phyloP scores from a whole-genome alignment of 306 rosid genomes.

The Fragaria vesca region DNA sequence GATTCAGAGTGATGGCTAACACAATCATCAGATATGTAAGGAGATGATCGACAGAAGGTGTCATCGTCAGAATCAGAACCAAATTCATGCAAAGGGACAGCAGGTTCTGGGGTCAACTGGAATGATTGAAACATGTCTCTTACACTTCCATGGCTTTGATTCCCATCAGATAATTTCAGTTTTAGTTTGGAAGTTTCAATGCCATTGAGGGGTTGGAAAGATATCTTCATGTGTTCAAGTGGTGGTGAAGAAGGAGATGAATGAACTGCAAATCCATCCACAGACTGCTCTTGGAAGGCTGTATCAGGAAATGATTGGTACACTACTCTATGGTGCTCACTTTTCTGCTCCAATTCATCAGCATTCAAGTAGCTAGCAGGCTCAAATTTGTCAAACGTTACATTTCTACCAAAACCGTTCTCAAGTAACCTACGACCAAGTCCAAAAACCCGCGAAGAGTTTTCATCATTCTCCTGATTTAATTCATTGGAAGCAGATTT shows the following conservation, averaged over 20 bases:
- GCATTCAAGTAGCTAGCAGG: slow-evolving; percentile 41
- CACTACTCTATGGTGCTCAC: slow-evolving; percentile 28
- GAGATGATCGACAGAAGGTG: slow-evolving; percentile 93
- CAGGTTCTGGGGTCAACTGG: slow-evolving; percentile 77
- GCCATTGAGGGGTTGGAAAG: slow-evolving; percentile 71
- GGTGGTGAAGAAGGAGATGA: slow-evolving; percentile 89
- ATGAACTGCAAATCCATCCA: slow-evolving; percentile 40
- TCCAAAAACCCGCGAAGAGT: slow-evolving; percentile 63
- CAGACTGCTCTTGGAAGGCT: slow-evolving; percentile 43
- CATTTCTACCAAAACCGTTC: slow-evolving; percentile 63
- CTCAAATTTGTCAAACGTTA: slow-evolving; percentile 40
- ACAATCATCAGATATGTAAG: slow-evolving; percentile 67
- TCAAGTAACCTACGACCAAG: slow-evolving; percentile 64
- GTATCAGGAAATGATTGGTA: slow-evolving; percentile 36
- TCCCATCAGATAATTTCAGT: slow-evolving; percentile 76
- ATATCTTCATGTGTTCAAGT: slow-evolving; percentile 90
- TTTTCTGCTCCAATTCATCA: slow-evolving; percentile 46
- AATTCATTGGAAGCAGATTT: slow-evolving; percentile 37
- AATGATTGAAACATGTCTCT: slow-evolving; percentile 76
- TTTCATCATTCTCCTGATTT: slow-evolving; percentile 42
- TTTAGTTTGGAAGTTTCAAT: slow-evolving; percentile 66
- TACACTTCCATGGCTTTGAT: slow-evolving; percentile 50
- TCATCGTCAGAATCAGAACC: slow-evolving; percentile 75
- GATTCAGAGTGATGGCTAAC: slow-evolving; percentile 64
- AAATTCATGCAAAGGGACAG: slow-evolving; percentile 55